Evolutionary conservation across 2,329 filamentous ascomycete genomes (phyloP).

Genomic region (Calonectria pteridis): DNA sequence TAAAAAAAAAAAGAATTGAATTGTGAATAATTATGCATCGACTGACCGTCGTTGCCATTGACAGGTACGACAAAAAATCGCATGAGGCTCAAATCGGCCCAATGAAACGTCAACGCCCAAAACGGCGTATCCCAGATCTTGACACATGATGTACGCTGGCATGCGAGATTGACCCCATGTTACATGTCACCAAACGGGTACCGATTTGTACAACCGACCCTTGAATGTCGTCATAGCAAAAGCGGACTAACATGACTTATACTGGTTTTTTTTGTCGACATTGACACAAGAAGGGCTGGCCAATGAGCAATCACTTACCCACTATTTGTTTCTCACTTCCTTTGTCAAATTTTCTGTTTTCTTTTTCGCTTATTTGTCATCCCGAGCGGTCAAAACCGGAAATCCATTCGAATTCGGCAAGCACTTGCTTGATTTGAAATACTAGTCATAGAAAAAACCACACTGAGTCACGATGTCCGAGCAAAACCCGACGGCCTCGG

Average conservation of each 20-base stretch:
- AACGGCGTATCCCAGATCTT: neutral
- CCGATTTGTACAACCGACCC: conserved; percentile 2
- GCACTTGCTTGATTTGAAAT: neutral
- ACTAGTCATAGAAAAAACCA: neutral
- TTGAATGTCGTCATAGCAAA: neutral
- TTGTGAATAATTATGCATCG: neutral
- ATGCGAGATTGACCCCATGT: neutral
- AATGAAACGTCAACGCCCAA: neutral
- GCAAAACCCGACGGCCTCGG: conserved; percentile 10
- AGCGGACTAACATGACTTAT: neutral
- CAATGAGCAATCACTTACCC: neutral
- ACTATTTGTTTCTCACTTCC: neutral
- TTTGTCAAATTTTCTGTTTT: neutral
- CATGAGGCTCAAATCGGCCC: neutral
- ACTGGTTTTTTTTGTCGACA: neutral
- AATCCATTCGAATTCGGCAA: neutral
- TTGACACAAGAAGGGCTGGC: neutral
- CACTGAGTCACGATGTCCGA: conserved; percentile 6
- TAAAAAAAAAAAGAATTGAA: too few species aligned
- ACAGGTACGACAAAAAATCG: neutral
- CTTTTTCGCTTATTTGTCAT: neutral
- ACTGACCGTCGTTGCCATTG: neutral
- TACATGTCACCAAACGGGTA: neutral
- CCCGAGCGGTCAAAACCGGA: too few species aligned
- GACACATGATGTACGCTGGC: neutral